A percentile compares a stretch with the other conserved stretches of the same genome.
phyloP scores from a whole-genome alignment of 2,329 filamentous ascomycete genomes.

The Byssoonygena ceratinophila region DNA sequence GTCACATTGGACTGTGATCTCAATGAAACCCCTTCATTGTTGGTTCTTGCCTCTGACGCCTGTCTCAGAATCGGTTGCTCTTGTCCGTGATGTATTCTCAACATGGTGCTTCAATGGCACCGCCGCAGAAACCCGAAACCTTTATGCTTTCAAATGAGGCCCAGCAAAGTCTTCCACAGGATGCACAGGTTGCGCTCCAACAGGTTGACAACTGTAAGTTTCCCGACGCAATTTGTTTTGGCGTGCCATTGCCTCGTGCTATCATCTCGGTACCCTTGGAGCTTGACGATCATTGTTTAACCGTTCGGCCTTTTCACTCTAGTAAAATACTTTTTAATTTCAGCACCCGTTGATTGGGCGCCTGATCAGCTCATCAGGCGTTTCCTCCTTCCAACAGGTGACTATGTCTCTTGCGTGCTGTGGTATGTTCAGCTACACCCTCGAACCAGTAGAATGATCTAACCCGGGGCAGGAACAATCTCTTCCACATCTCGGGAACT shows the following conservation, averaged over 20 bases:
- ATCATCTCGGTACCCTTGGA: background rate
- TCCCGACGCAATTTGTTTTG: background rate
- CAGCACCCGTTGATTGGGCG: slow-evolving; percentile 94
- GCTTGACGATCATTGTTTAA: background rate
- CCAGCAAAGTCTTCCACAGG: slow-evolving; percentile 88
- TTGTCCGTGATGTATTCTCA: slow-evolving; percentile 59
- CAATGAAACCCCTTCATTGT: slow-evolving; percentile 12
- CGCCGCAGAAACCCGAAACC: slow-evolving; percentile 92
- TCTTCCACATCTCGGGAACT: slow-evolving; percentile 98
- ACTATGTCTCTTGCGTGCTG: slow-evolving; percentile 96
- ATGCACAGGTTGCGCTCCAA: slow-evolving; percentile 92
- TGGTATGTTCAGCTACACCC: slow-evolving; percentile 48
- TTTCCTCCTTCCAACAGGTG: slow-evolving; percentile 89
- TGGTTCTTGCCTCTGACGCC: slow-evolving; percentile 16
- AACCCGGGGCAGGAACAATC: slow-evolving; percentile 62
- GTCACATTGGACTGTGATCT: slow-evolving; percentile 28
- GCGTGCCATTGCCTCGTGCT: background rate
- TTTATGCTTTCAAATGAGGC: slow-evolving; percentile 97
- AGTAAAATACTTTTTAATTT: slow-evolving; percentile 99
- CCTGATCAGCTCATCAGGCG: slow-evolving; percentile 92
- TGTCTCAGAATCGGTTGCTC: slow-evolving; percentile 16
- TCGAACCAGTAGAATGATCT: slow-evolving; percentile 7
- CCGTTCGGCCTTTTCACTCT: background rate
- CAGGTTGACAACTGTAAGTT: slow-evolving; percentile 92
- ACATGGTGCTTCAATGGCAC: slow-evolving; percentile 71